Evolutionary conservation across 2,329 filamentous ascomycete genomes (phyloP).

Genomic region (Fusarium oxysporum): DNA sequence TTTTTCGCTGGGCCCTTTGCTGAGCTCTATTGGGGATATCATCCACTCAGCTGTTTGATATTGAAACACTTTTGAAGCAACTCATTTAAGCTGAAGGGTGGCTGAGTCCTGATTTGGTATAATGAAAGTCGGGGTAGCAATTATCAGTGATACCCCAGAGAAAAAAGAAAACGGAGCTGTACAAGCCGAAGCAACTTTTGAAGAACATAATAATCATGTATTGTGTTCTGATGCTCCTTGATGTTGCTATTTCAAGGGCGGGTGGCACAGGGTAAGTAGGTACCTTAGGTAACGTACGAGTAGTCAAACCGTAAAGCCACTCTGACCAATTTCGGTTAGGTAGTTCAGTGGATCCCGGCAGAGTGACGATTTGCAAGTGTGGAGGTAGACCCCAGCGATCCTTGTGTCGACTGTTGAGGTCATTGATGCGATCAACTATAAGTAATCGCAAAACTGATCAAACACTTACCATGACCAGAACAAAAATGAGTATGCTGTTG

Average conservation of each 20-base stretch:
- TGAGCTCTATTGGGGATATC: background rate
- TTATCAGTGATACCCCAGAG: too few species aligned
- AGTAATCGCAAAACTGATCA: background rate
- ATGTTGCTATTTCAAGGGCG: background rate
- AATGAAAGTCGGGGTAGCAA: background rate
- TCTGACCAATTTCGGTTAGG: background rate
- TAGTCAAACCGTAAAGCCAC: background rate
- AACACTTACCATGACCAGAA: background rate
- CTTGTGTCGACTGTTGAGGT: slow-evolving; percentile 35
- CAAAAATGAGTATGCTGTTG: background rate
- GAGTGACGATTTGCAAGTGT: background rate
- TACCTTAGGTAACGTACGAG: background rate
- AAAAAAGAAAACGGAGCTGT: background rate
- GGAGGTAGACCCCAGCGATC: slow-evolving; percentile 27
- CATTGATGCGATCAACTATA: slow-evolving; percentile 29
- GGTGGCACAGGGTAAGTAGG: slow-evolving; percentile 3
- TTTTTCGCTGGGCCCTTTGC: background rate
- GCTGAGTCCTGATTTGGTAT: background rate
- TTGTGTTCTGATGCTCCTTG: background rate
- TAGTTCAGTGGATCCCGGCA: background rate
- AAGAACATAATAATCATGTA: background rate
- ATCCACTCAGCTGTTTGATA: too few species aligned
- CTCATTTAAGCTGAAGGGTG: background rate
- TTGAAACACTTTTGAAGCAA: background rate
- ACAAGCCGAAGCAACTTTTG: background rate